phyloP scores from a whole-genome alignment of 768 basidiomycete genomes.

The Phlebiopsis flavidoalba region DNA sequence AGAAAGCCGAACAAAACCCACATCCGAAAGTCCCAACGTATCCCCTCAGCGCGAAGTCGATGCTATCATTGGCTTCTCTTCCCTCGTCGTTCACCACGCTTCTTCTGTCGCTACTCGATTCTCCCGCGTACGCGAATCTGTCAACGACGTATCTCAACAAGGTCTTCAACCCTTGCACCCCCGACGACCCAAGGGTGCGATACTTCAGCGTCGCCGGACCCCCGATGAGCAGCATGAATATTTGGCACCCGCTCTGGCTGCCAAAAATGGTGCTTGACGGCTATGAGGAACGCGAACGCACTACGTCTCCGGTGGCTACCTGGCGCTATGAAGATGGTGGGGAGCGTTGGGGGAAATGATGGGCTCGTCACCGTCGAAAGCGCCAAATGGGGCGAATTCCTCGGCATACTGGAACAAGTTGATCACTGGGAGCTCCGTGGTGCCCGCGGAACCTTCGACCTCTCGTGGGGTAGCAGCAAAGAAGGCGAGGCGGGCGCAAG shows the following conservation, averaged over 20 bases:
- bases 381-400: conserved; percentile 93
- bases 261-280: conserved; percentile 93
- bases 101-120: conserved; percentile 85
- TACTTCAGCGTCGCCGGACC: conserved; percentile 92
- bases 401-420: conserved; percentile 83
- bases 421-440: conserved; percentile 98
- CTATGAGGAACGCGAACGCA: conserved; percentile 58
- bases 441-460: conserved; percentile 63
- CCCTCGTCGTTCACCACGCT: conserved; percentile 85
- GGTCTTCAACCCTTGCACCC: conserved; percentile 79
- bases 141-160: conserved; percentile 78
- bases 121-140: conserved; percentile 93
- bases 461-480: conserved; percentile 35
- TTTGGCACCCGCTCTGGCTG: conserved; percentile 96
- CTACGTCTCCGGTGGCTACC: conserved; percentile 28
- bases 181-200: conserved; percentile 74
- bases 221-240: conserved; percentile 47
- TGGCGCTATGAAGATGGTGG: conserved; percentile 21
- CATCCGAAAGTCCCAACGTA: background rate
- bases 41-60: conserved; percentile 29
- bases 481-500: conserved; percentile 14
- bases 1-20: background rate
- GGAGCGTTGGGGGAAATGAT: conserved; percentile 75
- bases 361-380: conserved; percentile 89
- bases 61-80: conserved; percentile 54